A percentile compares a stretch with the other conserved stretches of the same genome.
phyloP scores from a whole-genome alignment of 441 rosid genomes.

The California macrophylla region DNA sequence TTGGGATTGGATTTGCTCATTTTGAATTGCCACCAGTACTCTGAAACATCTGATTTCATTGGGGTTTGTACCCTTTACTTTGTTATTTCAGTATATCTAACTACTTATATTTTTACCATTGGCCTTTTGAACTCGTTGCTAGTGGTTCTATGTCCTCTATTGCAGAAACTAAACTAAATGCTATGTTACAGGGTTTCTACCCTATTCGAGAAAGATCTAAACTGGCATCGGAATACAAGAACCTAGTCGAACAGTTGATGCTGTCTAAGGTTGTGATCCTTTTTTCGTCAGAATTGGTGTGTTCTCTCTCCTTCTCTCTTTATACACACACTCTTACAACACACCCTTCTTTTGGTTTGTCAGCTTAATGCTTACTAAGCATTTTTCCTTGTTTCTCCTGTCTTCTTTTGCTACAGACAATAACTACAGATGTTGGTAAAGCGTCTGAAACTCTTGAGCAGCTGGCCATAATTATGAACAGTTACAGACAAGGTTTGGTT shows the following conservation, averaged over 20 bases:
- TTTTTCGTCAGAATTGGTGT: constrained; percentile 39
- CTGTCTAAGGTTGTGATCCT: constrained; percentile 38
- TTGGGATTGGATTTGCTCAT: constrained; percentile 61
- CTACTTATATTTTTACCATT: neutral
- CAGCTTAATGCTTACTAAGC: neutral
- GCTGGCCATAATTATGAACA: constrained; percentile 31
- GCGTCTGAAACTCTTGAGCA: constrained; percentile 53
- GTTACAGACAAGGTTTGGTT: constrained; percentile 39
- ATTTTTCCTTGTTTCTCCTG: constrained; percentile 15
- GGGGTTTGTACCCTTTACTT: constrained; percentile 53
- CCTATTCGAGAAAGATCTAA: constrained; percentile 92
- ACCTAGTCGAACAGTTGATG: constrained; percentile 49
- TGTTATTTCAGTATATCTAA: neutral
- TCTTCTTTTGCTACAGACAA: constrained; percentile 37
- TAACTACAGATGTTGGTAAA: constrained; percentile 55
- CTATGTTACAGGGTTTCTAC: constrained; percentile 68
- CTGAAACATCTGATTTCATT: constrained; percentile 95
- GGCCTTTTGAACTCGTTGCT: neutral
- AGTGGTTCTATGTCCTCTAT: constrained; percentile 10
- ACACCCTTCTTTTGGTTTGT: neutral
- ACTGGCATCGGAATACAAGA: constrained; percentile 45
- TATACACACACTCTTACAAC: neutral
- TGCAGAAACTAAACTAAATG: neutral
- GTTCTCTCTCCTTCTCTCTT: constrained; percentile 18
- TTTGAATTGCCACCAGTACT: constrained; percentile 93